These are phyloP conservation scores for Dendrobium huoshanense DNA, from an alignment of 106 monocot species.

Conservation along the genomic window DNA sequence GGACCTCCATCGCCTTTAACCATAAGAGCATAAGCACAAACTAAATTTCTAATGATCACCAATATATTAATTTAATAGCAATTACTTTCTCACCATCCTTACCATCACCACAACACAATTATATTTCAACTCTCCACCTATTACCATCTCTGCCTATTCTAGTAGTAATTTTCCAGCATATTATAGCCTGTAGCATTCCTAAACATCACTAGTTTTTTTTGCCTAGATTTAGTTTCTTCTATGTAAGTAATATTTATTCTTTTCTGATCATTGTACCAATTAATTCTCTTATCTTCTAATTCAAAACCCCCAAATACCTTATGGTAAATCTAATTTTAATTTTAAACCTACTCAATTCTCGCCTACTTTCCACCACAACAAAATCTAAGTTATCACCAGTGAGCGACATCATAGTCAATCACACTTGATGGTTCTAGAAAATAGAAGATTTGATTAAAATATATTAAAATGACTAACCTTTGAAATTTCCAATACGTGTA, in stretches of 20 bases:
- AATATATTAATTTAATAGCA: no score
- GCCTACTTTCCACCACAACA: not conserved
- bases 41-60: no score
- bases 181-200: not conserved
- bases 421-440: not conserved
- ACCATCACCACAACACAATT: no score
- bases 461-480: conserved; percentile 40
- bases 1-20: no score
- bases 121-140: no score
- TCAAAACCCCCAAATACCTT: not conserved
- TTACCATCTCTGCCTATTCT: not conserved
- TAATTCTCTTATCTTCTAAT: not conserved
- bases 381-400: not conserved
- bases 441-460: conserved; percentile 3
- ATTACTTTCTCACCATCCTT: no score
- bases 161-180: not conserved
- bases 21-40: no score
- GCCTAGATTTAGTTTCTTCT: not conserved
- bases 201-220: not conserved
- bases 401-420: not conserved
- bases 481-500: conserved; percentile 76
- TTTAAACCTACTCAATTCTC: not conserved
- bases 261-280: not conserved
- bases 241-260: not conserved
- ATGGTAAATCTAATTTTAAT: not conserved